A percentile compares a stretch with the other conserved stretches of the same genome.
Evolutionary conservation across 805 yeast species (phyloP).

Genomic region (Lipomyces sp.): DNA sequence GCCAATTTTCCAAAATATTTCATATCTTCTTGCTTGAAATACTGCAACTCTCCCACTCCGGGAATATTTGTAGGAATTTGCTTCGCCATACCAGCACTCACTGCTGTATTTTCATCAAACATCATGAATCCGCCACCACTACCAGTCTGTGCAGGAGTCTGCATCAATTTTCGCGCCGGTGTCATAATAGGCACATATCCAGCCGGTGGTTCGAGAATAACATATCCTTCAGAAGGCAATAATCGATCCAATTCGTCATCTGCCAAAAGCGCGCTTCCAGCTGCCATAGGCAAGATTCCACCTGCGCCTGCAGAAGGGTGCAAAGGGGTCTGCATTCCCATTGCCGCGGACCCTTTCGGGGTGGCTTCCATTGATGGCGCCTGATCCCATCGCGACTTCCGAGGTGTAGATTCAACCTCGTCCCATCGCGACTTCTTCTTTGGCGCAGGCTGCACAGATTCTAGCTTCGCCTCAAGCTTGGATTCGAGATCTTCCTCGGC

Average conservation of each 20-base stretch:
- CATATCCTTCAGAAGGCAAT: conserved; percentile 58
- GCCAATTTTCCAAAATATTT: conserved; percentile 70
- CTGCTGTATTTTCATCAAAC: conserved; percentile 54
- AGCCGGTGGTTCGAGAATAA: conserved; percentile 52
- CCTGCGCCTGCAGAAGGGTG: conserved; percentile 6
- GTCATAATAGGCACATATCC: conserved; percentile 50
- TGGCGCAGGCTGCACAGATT: neutral
- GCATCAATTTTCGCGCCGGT: conserved; percentile 48
- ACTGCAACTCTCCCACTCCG: conserved; percentile 67
- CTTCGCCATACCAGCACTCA: conserved; percentile 43
- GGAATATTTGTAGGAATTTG: conserved; percentile 59
- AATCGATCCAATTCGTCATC: conserved; percentile 55
- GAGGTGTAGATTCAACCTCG: conserved; percentile 34
- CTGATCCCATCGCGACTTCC: conserved; percentile 46
- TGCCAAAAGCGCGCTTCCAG: conserved; percentile 44
- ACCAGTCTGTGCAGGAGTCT: conserved; percentile 35
- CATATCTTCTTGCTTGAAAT: conserved; percentile 72
- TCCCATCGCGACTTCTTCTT: conserved; percentile 40
- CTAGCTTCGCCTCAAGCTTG: conserved; percentile 45
- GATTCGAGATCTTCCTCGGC: conserved; percentile 39
- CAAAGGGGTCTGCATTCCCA: conserved; percentile 41
- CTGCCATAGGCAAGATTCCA: conserved; percentile 9
- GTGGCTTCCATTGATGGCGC: conserved; percentile 39
- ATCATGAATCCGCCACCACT: conserved; percentile 50
- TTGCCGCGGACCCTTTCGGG: conserved; percentile 28